Evolutionary conservation across 2,329 filamentous ascomycete species (phyloP).

Genomic region (Eutypa lata): DNA sequence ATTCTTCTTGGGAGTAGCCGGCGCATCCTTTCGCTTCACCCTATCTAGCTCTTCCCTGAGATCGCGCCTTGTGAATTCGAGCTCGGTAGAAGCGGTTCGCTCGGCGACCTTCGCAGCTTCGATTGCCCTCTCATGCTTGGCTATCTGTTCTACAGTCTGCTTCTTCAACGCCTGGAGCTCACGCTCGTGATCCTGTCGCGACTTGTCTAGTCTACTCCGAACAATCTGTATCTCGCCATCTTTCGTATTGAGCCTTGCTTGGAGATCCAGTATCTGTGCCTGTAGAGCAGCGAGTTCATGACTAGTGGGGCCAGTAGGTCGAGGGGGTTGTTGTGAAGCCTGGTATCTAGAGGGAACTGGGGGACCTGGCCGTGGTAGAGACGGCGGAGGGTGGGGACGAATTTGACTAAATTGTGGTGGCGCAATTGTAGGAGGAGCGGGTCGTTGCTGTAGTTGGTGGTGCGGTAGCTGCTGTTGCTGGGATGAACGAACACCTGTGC

Average conservation of each 20-base stretch:
- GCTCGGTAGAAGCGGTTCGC: constrained; percentile 64
- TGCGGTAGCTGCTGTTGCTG: constrained; percentile 10
- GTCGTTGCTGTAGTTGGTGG: constrained; percentile 10
- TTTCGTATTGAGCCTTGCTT: constrained; percentile 58
- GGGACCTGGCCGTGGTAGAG: constrained; percentile 23
- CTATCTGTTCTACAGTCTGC: constrained; percentile 60
- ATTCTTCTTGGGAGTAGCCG: constrained; percentile 59
- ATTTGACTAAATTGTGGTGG: constrained; percentile 40
- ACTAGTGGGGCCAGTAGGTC: constrained; percentile 18
- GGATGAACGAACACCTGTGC: constrained; percentile 6
- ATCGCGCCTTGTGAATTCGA: constrained; percentile 71
- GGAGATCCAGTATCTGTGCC: constrained; percentile 50
- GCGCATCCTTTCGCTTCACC: constrained; percentile 44
- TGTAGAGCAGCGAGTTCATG: constrained; percentile 46
- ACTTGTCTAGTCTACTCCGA: constrained; percentile 65
- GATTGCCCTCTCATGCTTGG: constrained; percentile 60
- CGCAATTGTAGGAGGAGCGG: neutral
- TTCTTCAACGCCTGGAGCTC: constrained; percentile 61
- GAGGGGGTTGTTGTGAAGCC: constrained; percentile 30
- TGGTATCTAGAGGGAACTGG: constrained; percentile 32
- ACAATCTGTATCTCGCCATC: constrained; percentile 72
- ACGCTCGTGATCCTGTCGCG: constrained; percentile 58
- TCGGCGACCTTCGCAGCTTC: constrained; percentile 64
- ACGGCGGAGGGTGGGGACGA: constrained; percentile 34
- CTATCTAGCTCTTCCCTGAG: constrained; percentile 55